Percentiles rank a stretch among this genome's conserved stretches.
These are phyloP conservation scores for Capniomyces stellatus DNA, from an alignment of 371 early-diverging fungal species.

Conservation along the genomic window DNA sequence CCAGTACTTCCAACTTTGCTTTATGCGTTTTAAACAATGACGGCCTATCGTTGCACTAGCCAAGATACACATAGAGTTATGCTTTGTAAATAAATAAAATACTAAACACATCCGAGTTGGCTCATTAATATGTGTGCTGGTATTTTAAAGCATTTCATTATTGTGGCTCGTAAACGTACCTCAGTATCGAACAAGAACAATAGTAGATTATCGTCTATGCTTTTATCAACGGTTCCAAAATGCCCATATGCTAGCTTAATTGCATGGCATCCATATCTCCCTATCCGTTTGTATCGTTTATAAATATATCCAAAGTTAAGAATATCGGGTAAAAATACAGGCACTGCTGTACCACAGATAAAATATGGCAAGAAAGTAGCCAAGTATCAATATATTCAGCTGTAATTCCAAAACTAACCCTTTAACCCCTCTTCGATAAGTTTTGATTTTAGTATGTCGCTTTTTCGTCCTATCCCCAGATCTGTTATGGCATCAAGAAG, in stretches of 20 bases:
- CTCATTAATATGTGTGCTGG: background rate
- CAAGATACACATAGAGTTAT: too few relatives aligned
- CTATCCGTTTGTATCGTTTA: conserved; percentile 9
- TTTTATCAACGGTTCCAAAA: conserved; percentile 20
- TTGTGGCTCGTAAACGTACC: too few relatives aligned
- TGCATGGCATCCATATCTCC: conserved; percentile 10
- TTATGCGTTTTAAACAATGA: conserved; percentile 7
- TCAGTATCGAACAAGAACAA: conserved; percentile 17
- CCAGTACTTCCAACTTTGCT: conserved; percentile 3
- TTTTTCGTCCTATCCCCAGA: conserved; percentile 20
- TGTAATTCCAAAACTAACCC: too few relatives aligned
- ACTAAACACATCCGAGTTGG: too few relatives aligned
- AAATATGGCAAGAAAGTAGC: too few relatives aligned
- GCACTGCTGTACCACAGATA: too few relatives aligned
- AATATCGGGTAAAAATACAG: too few relatives aligned
- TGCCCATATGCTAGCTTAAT: conserved; percentile 31
- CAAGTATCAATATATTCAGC: too few relatives aligned
- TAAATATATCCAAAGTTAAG: too few relatives aligned
- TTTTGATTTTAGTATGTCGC: conserved; percentile 23
- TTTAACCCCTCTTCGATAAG: conserved; percentile 28
- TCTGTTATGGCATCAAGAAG: conserved; percentile 27
- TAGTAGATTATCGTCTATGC: conserved; percentile 15
- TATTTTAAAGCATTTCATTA: too few relatives aligned
- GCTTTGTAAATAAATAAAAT: too few relatives aligned
- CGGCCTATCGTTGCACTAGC: conserved; percentile 6